phyloP scores from a whole-genome alignment of 2,329 filamentous ascomycete genomes.

The Pseudogymnoascus sp. region DNA sequence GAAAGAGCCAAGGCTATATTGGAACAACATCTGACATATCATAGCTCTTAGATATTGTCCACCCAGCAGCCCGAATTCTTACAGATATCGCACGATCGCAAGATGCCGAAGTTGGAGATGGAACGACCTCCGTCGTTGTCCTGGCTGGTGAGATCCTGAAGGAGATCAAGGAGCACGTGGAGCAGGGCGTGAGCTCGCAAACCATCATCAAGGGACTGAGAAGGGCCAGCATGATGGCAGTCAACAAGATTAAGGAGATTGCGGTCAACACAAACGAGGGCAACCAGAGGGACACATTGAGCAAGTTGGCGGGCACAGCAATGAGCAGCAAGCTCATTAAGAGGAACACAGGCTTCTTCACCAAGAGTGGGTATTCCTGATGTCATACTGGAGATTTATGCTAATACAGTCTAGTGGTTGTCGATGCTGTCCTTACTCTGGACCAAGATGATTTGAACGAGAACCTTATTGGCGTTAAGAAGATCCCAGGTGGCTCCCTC shows the following conservation, averaged over 20 bases:
- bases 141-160: constrained; percentile 96
- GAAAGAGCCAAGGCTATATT: background rate
- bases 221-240: constrained; percentile 78
- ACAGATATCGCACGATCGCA: constrained; percentile 98
- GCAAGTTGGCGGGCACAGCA: constrained; percentile 84
- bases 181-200: constrained; percentile 94
- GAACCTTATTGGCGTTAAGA: constrained; percentile 96
- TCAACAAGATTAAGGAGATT: constrained; percentile 99
- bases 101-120: constrained; percentile 97
- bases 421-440: constrained; percentile 88
- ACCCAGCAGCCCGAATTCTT: constrained; percentile 92
- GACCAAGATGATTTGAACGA: constrained; percentile 97
- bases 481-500: constrained; percentile 90
- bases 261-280: constrained; percentile 75
- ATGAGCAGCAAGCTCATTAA: constrained; percentile 99
- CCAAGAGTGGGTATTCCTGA: constrained; percentile 64
- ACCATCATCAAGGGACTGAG: constrained; percentile 94
- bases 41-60: constrained; percentile 93
- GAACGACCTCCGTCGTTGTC: constrained; percentile 95
- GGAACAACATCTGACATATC: constrained; percentile 15
- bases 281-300: constrained; percentile 78
- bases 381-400: constrained; percentile 11
- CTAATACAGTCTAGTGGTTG: constrained; percentile 65
- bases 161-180: constrained; percentile 91
- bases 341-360: constrained; percentile 93